Conservation (phyloP, 192 early-diverging fungal genomes). For the Thamnidium elegans region DNA sequence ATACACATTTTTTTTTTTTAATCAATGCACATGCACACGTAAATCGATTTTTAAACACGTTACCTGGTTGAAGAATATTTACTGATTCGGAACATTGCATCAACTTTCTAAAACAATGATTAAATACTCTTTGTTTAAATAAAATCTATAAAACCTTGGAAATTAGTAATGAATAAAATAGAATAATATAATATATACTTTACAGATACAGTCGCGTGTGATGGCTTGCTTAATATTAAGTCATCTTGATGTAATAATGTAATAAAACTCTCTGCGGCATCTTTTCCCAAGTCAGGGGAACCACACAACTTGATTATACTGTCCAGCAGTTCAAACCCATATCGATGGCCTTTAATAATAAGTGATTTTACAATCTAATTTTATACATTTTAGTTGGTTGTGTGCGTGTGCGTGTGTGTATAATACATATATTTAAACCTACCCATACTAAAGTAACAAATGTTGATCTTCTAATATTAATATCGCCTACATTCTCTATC, state of each 20-base stretch:
- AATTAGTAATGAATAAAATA: not conserved
- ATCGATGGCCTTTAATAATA: slow-evolving; percentile 46
- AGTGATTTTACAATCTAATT: slow-evolving; percentile 64
- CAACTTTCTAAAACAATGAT: slow-evolving; percentile 63
- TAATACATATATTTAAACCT: not conserved
- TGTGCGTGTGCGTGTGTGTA: not conserved
- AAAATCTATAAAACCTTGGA: slow-evolving; percentile 49
- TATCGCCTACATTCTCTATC: not conserved
- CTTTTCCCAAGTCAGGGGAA: slow-evolving; percentile 39
- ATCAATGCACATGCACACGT: not conserved
- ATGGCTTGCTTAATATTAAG: slow-evolving; percentile 67
- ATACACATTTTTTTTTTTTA: not conserved
- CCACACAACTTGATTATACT: slow-evolving; percentile 51
- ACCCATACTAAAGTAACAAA: slow-evolving; percentile 25
- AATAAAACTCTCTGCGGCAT: slow-evolving; percentile 64
- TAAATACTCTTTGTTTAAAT: slow-evolving; percentile 83
- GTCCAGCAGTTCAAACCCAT: slow-evolving; percentile 50
- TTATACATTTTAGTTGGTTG: not conserved
- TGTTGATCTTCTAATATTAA: not conserved
- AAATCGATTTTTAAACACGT: slow-evolving; percentile 4
- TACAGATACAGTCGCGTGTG: slow-evolving; percentile 58
- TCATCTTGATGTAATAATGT: slow-evolving; percentile 69
- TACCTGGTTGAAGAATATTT: slow-evolving; percentile 9
- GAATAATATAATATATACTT: not conserved
- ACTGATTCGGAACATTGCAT: slow-evolving; percentile 48